phyloP scores from a whole-genome alignment of 192 early-diverging fungal species.

The Rhizoclosmatium globosum region DNA sequence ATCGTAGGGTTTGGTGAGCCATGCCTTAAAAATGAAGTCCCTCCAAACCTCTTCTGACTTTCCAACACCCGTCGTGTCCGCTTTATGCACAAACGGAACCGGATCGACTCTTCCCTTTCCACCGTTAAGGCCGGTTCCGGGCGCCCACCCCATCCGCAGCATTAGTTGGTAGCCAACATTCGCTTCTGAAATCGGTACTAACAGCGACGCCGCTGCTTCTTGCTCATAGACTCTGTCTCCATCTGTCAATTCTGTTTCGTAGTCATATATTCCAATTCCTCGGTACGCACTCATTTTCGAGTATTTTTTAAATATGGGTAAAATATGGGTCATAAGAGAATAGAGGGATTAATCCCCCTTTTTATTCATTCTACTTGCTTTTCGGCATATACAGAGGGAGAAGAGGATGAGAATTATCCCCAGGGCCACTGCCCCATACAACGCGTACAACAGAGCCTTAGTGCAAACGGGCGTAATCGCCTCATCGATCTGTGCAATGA shows the following conservation, averaged over 20 bases:
- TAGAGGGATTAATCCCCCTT: too few species aligned
- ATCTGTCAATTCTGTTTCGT: too few species aligned
- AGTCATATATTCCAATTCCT: too few species aligned
- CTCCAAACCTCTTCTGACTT: slow-evolving; percentile 52
- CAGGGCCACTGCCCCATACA: neutral
- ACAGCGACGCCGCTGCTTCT: slow-evolving; percentile 4
- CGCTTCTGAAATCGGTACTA: neutral
- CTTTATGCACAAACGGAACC: slow-evolving; percentile 61
- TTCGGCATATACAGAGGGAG: too few species aligned
- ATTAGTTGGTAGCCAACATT: slow-evolving; percentile 76
- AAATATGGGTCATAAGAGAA: too few species aligned
- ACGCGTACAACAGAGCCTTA: neutral
- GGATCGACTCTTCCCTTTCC: slow-evolving; percentile 75
- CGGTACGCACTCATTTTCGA: too few species aligned
- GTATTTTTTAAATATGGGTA: too few species aligned
- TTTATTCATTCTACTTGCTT: too few species aligned
- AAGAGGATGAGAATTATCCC: neutral
- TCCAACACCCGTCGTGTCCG: slow-evolving; percentile 73
- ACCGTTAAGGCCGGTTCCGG: slow-evolving; percentile 57
- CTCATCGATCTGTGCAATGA: neutral
- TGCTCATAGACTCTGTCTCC: neutral
- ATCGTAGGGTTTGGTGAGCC: neutral
- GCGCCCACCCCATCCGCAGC: slow-evolving; percentile 77
- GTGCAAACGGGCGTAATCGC: neutral
- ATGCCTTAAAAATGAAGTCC: neutral